Evolutionary conservation across 768 basidiomycete species (phyloP).

Genomic region (Termitomyces sp.): DNA sequence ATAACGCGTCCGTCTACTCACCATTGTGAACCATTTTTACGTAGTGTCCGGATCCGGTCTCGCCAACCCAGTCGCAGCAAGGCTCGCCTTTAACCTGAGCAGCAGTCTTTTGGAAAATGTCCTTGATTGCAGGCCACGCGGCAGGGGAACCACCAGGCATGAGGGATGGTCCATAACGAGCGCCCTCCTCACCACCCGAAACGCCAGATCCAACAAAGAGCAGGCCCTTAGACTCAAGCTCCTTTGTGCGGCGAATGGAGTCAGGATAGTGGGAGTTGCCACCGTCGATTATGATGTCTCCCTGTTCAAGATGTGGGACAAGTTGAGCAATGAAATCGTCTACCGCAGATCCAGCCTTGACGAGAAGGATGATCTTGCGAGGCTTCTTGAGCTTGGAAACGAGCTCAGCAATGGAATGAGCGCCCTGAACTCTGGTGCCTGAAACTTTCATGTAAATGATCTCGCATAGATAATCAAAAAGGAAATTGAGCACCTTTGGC

Average conservation of each 20-base stretch:
- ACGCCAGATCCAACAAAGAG: conserved; percentile 99
- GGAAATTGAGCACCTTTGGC: conserved; percentile 78
- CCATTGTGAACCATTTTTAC: conserved; percentile 99
- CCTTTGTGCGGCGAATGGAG: conserved; percentile 89
- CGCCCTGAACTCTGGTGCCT: conserved; percentile 96
- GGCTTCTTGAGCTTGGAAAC: conserved; percentile 89
- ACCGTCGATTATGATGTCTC: conserved; percentile 99
- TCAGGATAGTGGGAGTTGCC: conserved; percentile 99
- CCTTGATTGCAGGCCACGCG: conserved; percentile 96
- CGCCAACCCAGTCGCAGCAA: conserved; percentile 99
- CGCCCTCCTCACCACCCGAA: conserved; percentile 99
- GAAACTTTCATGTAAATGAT: conserved; percentile 7
- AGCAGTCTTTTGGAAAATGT: conserved; percentile 97
- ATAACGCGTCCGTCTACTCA: conserved; percentile 24
- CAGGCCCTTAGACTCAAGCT: conserved; percentile 91
- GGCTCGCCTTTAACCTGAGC: conserved; percentile 94
- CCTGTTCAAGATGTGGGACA: conserved; percentile 83
- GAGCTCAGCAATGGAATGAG: conserved; percentile 91
- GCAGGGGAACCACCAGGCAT: conserved; percentile 96
- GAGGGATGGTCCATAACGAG: conserved; percentile 92
- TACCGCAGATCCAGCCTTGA: conserved; percentile 96
- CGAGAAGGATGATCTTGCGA: conserved; percentile 96
- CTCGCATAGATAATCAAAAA: conserved; percentile 15
- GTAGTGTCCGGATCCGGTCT: conserved; percentile 93
- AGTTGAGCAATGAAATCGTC: conserved; percentile 94